Evolutionary conservation across 192 early-diverging fungal species (phyloP).

Genomic region (Coemansia sp.): DNA sequence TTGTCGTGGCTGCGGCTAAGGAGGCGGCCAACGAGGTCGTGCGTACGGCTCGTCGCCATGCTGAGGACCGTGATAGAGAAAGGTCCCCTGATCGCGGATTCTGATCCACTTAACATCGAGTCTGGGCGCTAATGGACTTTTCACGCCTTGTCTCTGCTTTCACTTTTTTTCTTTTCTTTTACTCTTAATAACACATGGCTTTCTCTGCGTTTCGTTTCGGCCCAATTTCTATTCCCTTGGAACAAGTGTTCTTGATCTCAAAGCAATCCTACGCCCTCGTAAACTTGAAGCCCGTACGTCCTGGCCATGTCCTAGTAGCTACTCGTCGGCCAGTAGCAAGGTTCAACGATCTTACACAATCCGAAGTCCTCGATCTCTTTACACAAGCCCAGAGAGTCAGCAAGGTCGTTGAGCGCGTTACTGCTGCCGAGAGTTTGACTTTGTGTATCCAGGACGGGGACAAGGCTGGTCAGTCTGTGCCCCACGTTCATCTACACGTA

Average conservation of each 20-base stretch:
- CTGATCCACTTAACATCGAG: conserved; percentile 4
- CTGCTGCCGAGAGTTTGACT: conserved; percentile 71
- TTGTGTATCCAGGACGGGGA: conserved; percentile 83
- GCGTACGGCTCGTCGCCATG: conserved; percentile 1
- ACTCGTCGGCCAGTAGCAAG: conserved; percentile 69
- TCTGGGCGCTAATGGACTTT: neutral
- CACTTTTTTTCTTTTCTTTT: neutral
- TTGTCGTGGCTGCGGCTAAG: neutral
- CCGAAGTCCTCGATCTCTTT: conserved; percentile 88
- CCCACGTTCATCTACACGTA: conserved; percentile 91
- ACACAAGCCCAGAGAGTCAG: conserved; percentile 77
- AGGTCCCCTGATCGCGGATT: conserved; percentile 54
- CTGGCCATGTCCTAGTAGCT: conserved; percentile 81
- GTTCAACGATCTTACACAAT: conserved; percentile 76
- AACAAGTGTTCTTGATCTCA: conserved; percentile 79
- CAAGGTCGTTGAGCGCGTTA: conserved; percentile 73
- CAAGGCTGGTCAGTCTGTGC: conserved; percentile 79
- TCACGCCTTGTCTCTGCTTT: neutral
- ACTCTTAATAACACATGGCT: neutral
- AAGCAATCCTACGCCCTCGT: conserved; percentile 78
- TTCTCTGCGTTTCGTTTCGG: conserved; percentile 63
- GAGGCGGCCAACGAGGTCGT: conserved; percentile 13
- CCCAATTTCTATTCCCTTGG: conserved; percentile 65
- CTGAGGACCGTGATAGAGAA: conserved; percentile 29
- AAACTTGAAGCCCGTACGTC: conserved; percentile 90